Conservation (phyloP, 345 rosid genomes). For the Stellera chamaejasme region DNA sequence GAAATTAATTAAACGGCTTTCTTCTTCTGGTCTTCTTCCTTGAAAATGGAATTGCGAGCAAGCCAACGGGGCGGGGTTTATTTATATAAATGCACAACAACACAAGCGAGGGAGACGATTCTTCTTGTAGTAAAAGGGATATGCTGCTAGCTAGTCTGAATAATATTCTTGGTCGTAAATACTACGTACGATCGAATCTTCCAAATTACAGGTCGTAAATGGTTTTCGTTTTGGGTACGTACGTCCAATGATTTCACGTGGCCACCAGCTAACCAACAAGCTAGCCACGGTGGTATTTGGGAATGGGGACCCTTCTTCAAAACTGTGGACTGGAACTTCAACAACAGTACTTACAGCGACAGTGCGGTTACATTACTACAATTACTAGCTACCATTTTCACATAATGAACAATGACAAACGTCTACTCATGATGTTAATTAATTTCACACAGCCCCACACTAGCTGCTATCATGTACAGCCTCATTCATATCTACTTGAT, state of each 20-base stretch:
- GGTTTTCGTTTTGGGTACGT: no score
- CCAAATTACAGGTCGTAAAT: no score
- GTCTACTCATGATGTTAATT: no score
- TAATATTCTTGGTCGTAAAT: slow-evolving; percentile 1
- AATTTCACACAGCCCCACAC: no score
- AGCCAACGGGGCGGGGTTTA: neutral
- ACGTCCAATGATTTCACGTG: no score
- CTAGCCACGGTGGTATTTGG: neutral
- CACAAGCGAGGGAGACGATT: neutral
- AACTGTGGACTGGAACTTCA: neutral
- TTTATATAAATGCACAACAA: no score
- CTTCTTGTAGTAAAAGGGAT: slow-evolving; percentile 7
- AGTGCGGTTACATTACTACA: no score
- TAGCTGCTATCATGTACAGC: no score
- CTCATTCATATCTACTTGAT: no score
- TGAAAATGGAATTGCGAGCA: neutral
- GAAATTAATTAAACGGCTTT: no score
- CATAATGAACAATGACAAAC: neutral
- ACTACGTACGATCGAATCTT: neutral
- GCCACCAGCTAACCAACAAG: slow-evolving; percentile 1
- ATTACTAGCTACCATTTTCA: neutral
- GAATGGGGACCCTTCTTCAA: neutral
- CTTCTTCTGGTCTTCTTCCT: neutral
- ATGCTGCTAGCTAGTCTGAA: neutral
- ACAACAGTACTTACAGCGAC: no score